Conservation (phyloP, 179 eudicot genomes). For the Sideroxylon spinosum region DNA sequence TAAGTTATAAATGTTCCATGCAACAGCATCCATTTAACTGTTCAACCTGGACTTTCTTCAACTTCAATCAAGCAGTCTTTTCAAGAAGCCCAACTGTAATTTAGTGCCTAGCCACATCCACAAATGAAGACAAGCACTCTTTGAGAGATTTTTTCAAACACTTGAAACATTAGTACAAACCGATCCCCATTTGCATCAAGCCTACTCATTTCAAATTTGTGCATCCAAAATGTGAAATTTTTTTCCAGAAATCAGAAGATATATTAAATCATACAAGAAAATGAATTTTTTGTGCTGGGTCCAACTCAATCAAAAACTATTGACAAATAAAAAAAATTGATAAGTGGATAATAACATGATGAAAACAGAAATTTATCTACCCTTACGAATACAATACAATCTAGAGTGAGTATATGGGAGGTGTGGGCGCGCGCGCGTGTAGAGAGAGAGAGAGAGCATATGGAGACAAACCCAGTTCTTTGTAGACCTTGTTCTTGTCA, state of each 20-base stretch:
- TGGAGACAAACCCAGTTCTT: conserved; percentile 54
- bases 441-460: not conserved
- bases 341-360: not conserved
- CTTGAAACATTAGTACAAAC: not conserved
- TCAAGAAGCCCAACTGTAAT: not conserved
- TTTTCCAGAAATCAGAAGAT: not conserved
- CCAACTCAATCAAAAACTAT: not conserved
- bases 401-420: not conserved
- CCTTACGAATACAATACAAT: not conserved
- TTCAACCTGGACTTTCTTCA: too few relatives aligned
- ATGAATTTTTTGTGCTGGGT: not conserved
- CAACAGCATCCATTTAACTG: too few relatives aligned
- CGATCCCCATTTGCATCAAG: not conserved
- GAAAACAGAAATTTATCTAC: not conserved
- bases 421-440: too few relatives aligned
- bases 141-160: conserved; percentile 1
- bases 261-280: not conserved
- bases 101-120: not conserved
- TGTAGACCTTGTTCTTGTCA: conserved; percentile 53
- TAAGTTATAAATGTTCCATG: too few relatives aligned
- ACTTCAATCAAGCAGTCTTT: too few relatives aligned
- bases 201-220: not conserved
- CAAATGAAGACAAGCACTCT: not conserved
- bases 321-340: too few relatives aligned
- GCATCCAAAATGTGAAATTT: too few relatives aligned